phyloP scores from a whole-genome alignment of 2,329 filamentous ascomycete species.

The Clonostachys chloroleuca region DNA sequence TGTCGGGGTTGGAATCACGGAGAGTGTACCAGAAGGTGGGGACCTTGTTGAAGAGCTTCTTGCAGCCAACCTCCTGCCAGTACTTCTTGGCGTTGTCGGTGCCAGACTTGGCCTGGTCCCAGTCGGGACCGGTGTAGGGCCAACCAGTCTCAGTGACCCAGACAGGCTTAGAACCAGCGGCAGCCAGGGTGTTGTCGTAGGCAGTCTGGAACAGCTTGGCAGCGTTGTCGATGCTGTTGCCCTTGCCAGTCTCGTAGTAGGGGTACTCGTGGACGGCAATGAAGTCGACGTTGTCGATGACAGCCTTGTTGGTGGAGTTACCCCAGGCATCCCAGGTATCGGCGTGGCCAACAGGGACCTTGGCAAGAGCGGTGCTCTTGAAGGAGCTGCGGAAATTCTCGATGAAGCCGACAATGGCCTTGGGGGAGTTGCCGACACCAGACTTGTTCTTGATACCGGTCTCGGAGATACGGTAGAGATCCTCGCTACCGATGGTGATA shows the following conservation, averaged over 20 bases:
- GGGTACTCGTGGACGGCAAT: constrained; percentile 63
- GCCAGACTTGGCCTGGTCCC: constrained; percentile 50
- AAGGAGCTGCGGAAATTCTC: constrained; percentile 57
- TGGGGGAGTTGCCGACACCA: constrained; percentile 55
- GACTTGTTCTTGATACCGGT: constrained; percentile 60
- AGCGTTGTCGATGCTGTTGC: constrained; percentile 51
- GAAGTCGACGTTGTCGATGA: constrained; percentile 60
- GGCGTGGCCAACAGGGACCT: constrained; percentile 57
- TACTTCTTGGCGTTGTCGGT: constrained; percentile 57
- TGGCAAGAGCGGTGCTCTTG: constrained; percentile 32
- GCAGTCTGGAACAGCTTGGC: constrained; percentile 48
- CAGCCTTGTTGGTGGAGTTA: constrained; percentile 52
- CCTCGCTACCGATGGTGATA: constrained; percentile 63
- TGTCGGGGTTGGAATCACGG: constrained; percentile 56
- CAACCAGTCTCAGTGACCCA: constrained; percentile 65
- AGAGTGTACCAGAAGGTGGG: constrained; percentile 60
- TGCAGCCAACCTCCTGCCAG: constrained; percentile 59
- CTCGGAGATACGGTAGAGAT: constrained; percentile 58
- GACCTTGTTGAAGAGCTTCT: constrained; percentile 47
- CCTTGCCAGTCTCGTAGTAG: constrained; percentile 56
- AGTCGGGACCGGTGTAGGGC: constrained; percentile 50
- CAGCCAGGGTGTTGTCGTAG: constrained; percentile 35
- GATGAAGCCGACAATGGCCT: constrained; percentile 62
- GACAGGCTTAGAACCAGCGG: constrained; percentile 46
- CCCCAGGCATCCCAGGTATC: constrained; percentile 65